Evolutionary conservation across 2,329 filamentous ascomycete genomes (phyloP).

Genomic region (Xylariales sp.): DNA sequence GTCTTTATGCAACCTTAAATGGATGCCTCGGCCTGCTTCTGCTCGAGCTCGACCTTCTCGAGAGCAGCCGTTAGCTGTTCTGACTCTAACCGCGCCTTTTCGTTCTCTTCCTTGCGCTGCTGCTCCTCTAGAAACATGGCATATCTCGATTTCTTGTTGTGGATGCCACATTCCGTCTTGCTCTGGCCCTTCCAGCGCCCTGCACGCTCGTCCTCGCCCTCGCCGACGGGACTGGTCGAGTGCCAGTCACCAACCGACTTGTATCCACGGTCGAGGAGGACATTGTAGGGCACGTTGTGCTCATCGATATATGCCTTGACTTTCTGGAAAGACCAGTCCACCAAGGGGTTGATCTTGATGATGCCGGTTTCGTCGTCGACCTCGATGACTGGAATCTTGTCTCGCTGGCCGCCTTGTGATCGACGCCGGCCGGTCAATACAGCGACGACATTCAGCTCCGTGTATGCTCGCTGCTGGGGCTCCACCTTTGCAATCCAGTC

Average conservation of each 20-base stretch:
- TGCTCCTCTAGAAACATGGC: slow-evolving; percentile 76
- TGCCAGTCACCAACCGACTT: slow-evolving; percentile 99
- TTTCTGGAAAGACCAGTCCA: slow-evolving; percentile 88
- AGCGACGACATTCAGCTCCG: slow-evolving; percentile 80
- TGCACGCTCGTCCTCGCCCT: slow-evolving; percentile 91
- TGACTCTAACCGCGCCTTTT: slow-evolving; percentile 52
- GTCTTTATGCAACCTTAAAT: background rate
- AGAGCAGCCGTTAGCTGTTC: slow-evolving; percentile 14
- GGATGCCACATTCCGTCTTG: slow-evolving; percentile 98
- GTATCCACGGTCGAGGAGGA: slow-evolving; percentile 87
- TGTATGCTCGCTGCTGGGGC: slow-evolving; percentile 86
- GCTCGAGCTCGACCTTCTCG: slow-evolving; percentile 14
- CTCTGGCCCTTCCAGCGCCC: slow-evolving; percentile 94
- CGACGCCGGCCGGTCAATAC: slow-evolving; percentile 88
- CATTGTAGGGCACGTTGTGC: slow-evolving; percentile 90
- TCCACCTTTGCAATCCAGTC: slow-evolving; percentile 98
- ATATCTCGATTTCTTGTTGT: slow-evolving; percentile 95
- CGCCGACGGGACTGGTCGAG: slow-evolving; percentile 84
- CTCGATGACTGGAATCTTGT: slow-evolving; percentile 86
- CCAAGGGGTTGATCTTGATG: slow-evolving; percentile 96
- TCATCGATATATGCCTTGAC: slow-evolving; percentile 84
- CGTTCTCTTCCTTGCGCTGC: slow-evolving; percentile 61
- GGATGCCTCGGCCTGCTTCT: slow-evolving; percentile 1
- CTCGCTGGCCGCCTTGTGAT: slow-evolving; percentile 89
- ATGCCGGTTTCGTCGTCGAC: slow-evolving; percentile 82